Conservation (phyloP, 345 rosid genomes). For the Lenwebbia sp. region DNA sequence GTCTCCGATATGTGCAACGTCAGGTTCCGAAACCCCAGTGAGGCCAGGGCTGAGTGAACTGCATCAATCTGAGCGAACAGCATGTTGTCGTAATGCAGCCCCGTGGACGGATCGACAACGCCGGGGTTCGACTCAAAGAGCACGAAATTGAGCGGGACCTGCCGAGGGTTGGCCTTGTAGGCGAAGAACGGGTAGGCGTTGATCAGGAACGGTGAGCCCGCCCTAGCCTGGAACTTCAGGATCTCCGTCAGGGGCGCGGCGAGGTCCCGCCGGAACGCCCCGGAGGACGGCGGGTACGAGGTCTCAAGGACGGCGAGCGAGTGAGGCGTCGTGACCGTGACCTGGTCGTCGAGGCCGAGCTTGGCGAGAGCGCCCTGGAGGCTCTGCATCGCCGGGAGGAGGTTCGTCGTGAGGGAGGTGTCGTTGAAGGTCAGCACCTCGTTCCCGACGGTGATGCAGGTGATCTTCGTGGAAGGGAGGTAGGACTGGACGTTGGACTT, state of each 20-base stretch:
- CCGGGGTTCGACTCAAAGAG: conserved; percentile 73
- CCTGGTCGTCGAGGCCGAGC: conserved; percentile 52
- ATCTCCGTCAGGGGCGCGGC: conserved; percentile 32
- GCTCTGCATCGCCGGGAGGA: conserved; percentile 80
- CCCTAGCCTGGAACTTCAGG: conserved; percentile 52
- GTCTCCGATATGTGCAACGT: conserved; percentile 79
- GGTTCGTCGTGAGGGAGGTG: conserved; percentile 32
- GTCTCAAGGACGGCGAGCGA: conserved; percentile 55
- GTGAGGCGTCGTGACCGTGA: conserved; percentile 73
- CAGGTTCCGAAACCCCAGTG: conserved; percentile 53
- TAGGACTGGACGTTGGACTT: conserved; percentile 55
- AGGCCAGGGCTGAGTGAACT: conserved; percentile 56
- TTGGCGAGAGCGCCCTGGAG: conserved; percentile 57
- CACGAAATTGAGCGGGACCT: conserved; percentile 63
- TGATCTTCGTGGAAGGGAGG: conserved; percentile 77
- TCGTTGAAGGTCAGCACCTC: conserved; percentile 75
- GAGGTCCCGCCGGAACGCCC: conserved; percentile 62
- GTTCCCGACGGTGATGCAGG: conserved; percentile 79
- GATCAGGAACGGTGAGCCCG: conserved; percentile 68
- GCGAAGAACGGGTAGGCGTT: conserved; percentile 97
- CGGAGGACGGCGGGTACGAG: conserved; percentile 89
- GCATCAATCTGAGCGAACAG: conserved; percentile 88
- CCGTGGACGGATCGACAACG: conserved; percentile 48
- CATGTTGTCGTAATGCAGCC: conserved; percentile 84
- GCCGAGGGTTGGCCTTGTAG: conserved; percentile 70